Evolutionary conservation across 2,329 filamentous ascomycete species (phyloP).

Genomic region (Paecilomyces sp.): DNA sequence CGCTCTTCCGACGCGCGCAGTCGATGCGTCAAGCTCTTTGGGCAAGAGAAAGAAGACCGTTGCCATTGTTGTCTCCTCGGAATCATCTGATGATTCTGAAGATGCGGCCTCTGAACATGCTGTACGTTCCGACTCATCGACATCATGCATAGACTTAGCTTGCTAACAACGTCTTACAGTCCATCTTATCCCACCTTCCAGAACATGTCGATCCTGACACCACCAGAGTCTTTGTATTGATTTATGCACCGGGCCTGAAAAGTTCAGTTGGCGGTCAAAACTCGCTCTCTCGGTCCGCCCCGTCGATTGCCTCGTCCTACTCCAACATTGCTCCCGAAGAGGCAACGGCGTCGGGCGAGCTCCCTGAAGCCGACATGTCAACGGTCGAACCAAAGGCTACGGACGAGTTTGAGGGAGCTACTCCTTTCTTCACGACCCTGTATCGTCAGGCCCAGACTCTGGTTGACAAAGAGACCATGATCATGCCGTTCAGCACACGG

Average conservation of each 20-base stretch:
- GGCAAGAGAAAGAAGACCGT: slow-evolving; percentile 63
- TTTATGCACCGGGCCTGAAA: slow-evolving; percentile 77
- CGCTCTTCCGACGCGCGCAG: slow-evolving; percentile 24
- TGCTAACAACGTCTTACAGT: slow-evolving; percentile 42
- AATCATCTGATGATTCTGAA: slow-evolving; percentile 53
- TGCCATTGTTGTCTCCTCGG: slow-evolving; percentile 82
- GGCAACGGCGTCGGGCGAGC: slow-evolving; percentile 34
- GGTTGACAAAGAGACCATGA: slow-evolving; percentile 77
- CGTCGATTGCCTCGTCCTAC: slow-evolving; percentile 72
- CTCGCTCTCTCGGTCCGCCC: slow-evolving; percentile 47
- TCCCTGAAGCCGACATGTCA: slow-evolving; percentile 48
- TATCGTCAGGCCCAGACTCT: slow-evolving; percentile 72
- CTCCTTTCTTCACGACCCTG: slow-evolving; percentile 66
- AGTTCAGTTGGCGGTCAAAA: slow-evolving; percentile 38
- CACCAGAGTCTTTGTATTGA: slow-evolving; percentile 76
- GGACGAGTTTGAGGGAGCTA: slow-evolving; percentile 40
- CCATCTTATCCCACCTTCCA: slow-evolving; percentile 82
- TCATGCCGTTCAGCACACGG: slow-evolving; percentile 80
- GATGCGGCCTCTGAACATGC: slow-evolving; percentile 66
- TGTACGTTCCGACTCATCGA: slow-evolving; percentile 47
- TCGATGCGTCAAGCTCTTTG: slow-evolving; percentile 17
- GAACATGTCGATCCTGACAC: slow-evolving; percentile 65
- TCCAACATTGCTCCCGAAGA: slow-evolving; percentile 76
- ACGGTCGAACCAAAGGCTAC: slow-evolving; percentile 39
- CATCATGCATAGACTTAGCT: not conserved